A percentile compares a stretch with the other conserved stretches of the same genome.
Evolutionary conservation across 2,329 filamentous ascomycete species (phyloP).

Genomic region (Verticillium klebahnii): DNA sequence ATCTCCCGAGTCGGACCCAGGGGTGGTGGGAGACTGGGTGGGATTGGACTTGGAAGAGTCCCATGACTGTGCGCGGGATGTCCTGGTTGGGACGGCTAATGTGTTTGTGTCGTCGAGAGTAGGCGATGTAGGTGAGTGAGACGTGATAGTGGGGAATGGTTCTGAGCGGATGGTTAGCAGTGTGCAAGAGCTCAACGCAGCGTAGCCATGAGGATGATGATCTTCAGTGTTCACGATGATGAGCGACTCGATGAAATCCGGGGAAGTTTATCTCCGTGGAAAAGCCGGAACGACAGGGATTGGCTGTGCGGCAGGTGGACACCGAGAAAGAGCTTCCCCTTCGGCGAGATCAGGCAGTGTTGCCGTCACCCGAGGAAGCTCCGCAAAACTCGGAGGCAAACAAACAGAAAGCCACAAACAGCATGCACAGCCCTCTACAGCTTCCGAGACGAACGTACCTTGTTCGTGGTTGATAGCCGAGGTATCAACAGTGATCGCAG

Average conservation of each 20-base stretch:
- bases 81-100: slow-evolving; percentile 12
- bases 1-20: background rate
- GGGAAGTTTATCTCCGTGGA: background rate
- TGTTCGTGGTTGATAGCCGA: slow-evolving; percentile 11
- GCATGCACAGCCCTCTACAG: background rate
- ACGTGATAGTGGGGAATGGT: background rate
- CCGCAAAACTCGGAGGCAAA: background rate
- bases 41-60: slow-evolving; percentile 11
- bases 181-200: background rate
- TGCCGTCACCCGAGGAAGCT: background rate
- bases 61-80: slow-evolving; percentile 12
- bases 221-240: background rate
- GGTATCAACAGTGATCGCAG: slow-evolving; percentile 14
- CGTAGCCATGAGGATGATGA: background rate
- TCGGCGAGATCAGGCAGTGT: background rate
- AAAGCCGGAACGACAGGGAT: slow-evolving; percentile 1
- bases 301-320: background rate
- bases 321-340: background rate
- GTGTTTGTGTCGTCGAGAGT: slow-evolving; percentile 11
- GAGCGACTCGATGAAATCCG: background rate
- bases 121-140: background rate
- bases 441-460: slow-evolving; percentile 7
- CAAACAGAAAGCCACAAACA: background rate
- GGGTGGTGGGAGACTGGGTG: background rate
- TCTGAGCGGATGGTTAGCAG: background rate